These are phyloP conservation scores for Fusarium guadeloupense DNA, from an alignment of 2,329 filamentous ascomycete species.

Conservation along the genomic window DNA sequence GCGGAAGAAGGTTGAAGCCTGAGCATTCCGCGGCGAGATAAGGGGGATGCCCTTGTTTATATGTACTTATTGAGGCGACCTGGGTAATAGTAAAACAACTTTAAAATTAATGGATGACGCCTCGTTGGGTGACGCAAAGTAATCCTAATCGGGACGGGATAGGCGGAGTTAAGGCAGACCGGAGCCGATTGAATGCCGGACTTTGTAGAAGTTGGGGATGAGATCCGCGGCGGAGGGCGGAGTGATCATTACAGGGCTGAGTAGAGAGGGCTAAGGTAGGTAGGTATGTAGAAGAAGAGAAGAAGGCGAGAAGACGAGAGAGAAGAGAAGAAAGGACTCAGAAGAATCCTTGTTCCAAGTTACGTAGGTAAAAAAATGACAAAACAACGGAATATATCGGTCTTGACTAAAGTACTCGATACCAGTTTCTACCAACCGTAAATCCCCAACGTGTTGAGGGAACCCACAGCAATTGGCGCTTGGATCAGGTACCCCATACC, in stretches of 20 bases:
- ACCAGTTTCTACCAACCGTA: conserved; percentile 14
- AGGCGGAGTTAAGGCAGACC: conserved; percentile 43
- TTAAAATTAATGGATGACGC: conserved; percentile 40
- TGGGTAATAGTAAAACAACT: conserved; percentile 30
- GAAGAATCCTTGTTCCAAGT: not conserved
- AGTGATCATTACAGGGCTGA: conserved; percentile 26
- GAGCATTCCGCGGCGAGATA: conserved; percentile 54
- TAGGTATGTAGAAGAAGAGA: not conserved
- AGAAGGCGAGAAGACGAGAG: no score
- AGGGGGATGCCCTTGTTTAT: conserved; percentile 36
- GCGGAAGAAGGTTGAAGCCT: conserved; percentile 53
- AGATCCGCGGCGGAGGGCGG: conserved; percentile 32
- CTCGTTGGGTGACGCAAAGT: conserved; percentile 29
- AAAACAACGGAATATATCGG: conserved; percentile 42
- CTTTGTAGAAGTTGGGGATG: conserved; percentile 4
- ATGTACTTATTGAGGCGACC: no score
- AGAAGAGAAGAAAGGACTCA: no score
- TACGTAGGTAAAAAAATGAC: not conserved
- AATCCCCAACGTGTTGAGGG: conserved; percentile 42
- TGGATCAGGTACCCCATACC: conserved; percentile 19
- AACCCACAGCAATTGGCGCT: conserved; percentile 41
- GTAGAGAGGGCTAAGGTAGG: not conserved
- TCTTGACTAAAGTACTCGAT: conserved; percentile 25
- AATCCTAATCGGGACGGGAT: conserved; percentile 1
- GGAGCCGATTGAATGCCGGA: conserved; percentile 25